phyloP scores from a whole-genome alignment of 1,284 basidiomycete species.

The Pascua guehoae region DNA sequence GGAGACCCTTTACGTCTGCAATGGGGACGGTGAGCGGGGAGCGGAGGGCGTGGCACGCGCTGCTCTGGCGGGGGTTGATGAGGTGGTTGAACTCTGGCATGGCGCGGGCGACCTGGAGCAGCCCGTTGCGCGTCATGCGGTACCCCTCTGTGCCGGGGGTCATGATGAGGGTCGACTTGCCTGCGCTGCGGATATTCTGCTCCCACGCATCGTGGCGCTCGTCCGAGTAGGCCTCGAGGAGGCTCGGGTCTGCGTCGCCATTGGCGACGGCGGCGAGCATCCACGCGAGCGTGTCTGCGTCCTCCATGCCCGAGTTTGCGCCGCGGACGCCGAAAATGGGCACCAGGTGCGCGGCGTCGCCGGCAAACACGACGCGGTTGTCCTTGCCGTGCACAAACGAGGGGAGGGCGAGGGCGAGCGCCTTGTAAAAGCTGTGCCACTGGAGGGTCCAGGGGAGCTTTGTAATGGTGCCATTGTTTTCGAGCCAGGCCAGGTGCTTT shows the following conservation, averaged over 20 bases:
- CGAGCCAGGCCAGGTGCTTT: constrained; percentile 20
- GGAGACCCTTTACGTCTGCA: not conserved
- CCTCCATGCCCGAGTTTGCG: constrained; percentile 20
- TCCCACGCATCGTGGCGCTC: constrained; percentile 21
- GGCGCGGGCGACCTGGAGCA: constrained; percentile 13
- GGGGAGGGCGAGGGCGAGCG: constrained; percentile 16
- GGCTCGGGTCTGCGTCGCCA: constrained; percentile 10
- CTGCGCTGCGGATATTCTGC: constrained; percentile 19
- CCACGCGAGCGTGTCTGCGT: constrained; percentile 20
- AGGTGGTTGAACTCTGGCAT: constrained; percentile 20
- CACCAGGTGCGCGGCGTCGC: constrained; percentile 20
- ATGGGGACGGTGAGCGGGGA: constrained; percentile 13
- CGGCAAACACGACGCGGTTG: constrained; percentile 15
- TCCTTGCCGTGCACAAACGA: constrained; percentile 9
- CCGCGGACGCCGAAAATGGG: constrained; percentile 22
- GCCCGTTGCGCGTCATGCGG: constrained; percentile 17
- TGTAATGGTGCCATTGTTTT: constrained; percentile 21
- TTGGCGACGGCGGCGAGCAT: constrained; percentile 13
- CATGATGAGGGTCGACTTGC: constrained; percentile 20
- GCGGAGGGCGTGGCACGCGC: constrained; percentile 15
- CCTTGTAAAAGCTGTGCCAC: constrained; percentile 23
- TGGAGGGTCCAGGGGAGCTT: constrained; percentile 21
- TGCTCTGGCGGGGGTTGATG: constrained; percentile 21
- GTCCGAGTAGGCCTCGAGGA: constrained; percentile 15
- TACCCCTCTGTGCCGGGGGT: constrained; percentile 18